Evolutionary conservation across 495 filamentous ascomycete species (phyloP), one percentile per base, ranked within the genome.

Genomic region (Hypoxylon fragiforme): DNA sequence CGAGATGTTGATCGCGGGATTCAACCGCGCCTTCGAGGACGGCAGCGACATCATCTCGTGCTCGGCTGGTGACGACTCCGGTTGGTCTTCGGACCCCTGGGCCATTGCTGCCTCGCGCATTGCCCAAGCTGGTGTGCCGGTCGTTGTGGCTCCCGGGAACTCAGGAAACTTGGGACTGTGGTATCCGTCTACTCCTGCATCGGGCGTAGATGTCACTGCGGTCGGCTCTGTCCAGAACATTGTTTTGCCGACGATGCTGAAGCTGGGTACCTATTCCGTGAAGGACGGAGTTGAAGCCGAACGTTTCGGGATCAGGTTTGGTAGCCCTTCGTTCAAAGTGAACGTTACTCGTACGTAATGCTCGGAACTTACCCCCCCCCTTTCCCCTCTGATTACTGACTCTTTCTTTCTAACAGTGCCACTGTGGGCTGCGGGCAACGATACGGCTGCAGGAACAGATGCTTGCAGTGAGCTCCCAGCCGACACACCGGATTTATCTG

Each of bases 361-460:
- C 24, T 4, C n/a, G n/a, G n/a, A n/a, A n/a, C n/a, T n/a, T n/a
- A n/a, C n/a, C n/a, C n/a, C n/a, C n/a, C n/a, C n/a, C n/a, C n/a
- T n/a, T n/a, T n/a, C n/a, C n/a, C n/a, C n/a, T n/a, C 24, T 28
- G 24, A 28, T 4, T 28, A 28, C 24, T 9, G 4, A 28, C 24
- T 28, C 4, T 4, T 9, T 9, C 24, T 28, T 28, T 9, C 24
- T 28, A 28, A 28, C 9, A 28, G 24, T 71, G 3, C 67, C 68
- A 1, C 59, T 82, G 6, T 81, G 75, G 66, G 57, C 75, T 14
- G 64, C 72, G 50, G 74, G 63, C 50, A 68, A 68, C 41, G 70
- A 81, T 65, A 74, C 70, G 11, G 58, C 66, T 14, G 62, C 73
- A 37, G 37, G 66, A 1, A 69, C 64, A 35, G 70, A 79, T 49